These are phyloP conservation scores for Pseudopyrenochaeta lycopersici DNA, from an alignment of 2,329 filamentous ascomycete species.

Conservation along the genomic window DNA sequence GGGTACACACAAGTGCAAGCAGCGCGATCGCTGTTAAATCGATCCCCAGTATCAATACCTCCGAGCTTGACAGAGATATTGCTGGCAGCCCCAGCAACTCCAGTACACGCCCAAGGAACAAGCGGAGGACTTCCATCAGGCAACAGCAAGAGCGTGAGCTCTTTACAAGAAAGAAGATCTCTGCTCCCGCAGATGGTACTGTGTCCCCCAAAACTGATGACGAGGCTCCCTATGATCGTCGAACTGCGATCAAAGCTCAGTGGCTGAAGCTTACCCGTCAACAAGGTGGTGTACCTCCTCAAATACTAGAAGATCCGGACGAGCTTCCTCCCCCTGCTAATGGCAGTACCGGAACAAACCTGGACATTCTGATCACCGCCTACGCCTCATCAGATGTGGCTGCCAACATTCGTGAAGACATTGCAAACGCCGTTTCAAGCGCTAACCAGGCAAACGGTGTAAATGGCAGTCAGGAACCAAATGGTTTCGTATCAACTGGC, in stretches of 20 bases:
- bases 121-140: slow-evolving; percentile 81
- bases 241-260: slow-evolving; percentile 61
- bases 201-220: slow-evolving; percentile 70
- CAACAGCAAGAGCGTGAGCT: slow-evolving; percentile 89
- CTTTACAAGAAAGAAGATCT: slow-evolving; percentile 80
- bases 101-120: slow-evolving; percentile 70
- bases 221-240: slow-evolving; percentile 64
- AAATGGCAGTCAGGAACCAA: slow-evolving; percentile 62
- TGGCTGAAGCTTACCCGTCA: slow-evolving; percentile 68
- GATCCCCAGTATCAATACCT: slow-evolving; percentile 81
- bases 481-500: slow-evolving; percentile 65
- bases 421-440: slow-evolving; percentile 70
- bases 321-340: slow-evolving; percentile 66
- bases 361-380: slow-evolving; percentile 80
- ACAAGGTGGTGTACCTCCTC: slow-evolving; percentile 63
- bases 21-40: slow-evolving; percentile 91
- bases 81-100: slow-evolving; percentile 69
- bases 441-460: slow-evolving; percentile 75
- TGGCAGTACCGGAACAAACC: slow-evolving; percentile 71
- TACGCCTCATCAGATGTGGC: slow-evolving; percentile 84
- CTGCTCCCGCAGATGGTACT: slow-evolving; percentile 59
- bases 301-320: slow-evolving; percentile 75
- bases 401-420: slow-evolving; percentile 77
- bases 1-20: slow-evolving; percentile 77
- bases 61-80: slow-evolving; percentile 71